A percentile compares a stretch with the other conserved stretches of the same genome.
Evolutionary conservation across 495 filamentous ascomycete species (phyloP).

Genomic region (Aspergillus nidulans): DNA sequence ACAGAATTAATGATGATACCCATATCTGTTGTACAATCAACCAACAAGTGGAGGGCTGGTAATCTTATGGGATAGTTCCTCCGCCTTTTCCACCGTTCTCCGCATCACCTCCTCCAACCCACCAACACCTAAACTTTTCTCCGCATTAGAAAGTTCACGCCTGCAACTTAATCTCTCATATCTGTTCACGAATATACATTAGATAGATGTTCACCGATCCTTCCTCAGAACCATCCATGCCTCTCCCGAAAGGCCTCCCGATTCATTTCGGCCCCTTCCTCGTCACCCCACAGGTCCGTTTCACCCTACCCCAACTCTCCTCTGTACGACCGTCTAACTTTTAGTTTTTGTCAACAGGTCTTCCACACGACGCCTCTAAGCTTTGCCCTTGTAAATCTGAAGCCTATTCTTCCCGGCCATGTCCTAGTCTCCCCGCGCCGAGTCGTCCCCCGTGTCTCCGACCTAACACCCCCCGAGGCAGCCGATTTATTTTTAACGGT

Average conservation of each 20-base stretch:
- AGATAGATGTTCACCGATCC: background rate
- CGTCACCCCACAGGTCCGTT: conserved; percentile 42
- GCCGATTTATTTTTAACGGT: conserved; percentile 82
- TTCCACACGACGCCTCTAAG: conserved; percentile 76
- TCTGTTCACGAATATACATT: too few species aligned
- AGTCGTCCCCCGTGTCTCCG: conserved; percentile 64
- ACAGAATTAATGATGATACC: conserved; percentile 38
- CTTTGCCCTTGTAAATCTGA: conserved; percentile 89
- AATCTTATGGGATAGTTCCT: background rate
- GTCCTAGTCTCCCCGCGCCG: conserved; percentile 66
- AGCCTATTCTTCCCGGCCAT: conserved; percentile 90
- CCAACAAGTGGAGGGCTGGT: background rate
- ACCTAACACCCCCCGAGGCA: conserved; percentile 69
- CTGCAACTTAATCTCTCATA: too few species aligned
- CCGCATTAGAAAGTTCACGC: too few species aligned
- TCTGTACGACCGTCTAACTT: too few species aligned
- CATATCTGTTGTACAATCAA: conserved; percentile 13
- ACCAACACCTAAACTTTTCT: too few species aligned
- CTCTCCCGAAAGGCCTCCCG: conserved; percentile 26
- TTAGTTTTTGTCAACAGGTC: conserved; percentile 54
- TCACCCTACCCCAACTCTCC: background rate
- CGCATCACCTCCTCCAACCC: background rate
- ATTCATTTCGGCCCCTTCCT: conserved; percentile 45
- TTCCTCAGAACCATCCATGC: conserved; percentile 4
- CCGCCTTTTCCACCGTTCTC: background rate